Evolutionary conservation across 345 rosid species (phyloP), one percentile per base, ranked within the genome.

Genomic region (Orychophragmus violaceus): DNA sequence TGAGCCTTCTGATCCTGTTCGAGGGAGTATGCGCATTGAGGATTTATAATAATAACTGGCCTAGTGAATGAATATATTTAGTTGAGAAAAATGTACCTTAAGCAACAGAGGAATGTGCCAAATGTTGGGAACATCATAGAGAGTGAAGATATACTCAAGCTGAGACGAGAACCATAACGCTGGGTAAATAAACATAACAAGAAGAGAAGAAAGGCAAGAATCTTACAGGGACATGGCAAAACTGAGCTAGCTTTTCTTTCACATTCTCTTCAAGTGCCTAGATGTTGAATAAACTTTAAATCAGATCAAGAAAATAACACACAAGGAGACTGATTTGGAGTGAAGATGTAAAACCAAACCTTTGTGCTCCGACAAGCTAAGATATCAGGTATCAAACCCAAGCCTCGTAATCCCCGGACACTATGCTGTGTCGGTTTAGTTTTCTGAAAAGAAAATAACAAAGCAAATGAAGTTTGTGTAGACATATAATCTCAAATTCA

Each of bases 391-490:
- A 82, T 82, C 84, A 94, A 66, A 11, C 99, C 99, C 61, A 86
- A 82, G 46, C 96, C 97, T 81, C 96, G 79, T 41, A 94, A 82
- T 13, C 85, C 88, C 50, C 86, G 81, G 58, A 90, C 92, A 72
- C 99, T 90, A 60, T 90, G 99, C 80, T 94, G 99, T 57, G 99
- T 94, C 14, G 99, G 99, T 69, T 94, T 94, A 37, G 99, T 94
- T 86, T 94, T 94, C 98, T 93, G 78, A 69, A 48, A 75, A 57
- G 24, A 24, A 54, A 4, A 62, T 4, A 56, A 21, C 21, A 64
- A 22, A 65, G 6, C 39, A 59, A 66, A 65, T 39, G 30, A 73
- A 51, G 56, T 4, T 32, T 3, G 22, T 14, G 36, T 28, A 21
- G 12, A 57, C 28, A 64, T 37, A 52, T 7, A 66, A 16, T 14